Conservation (phyloP, 2,329 filamentous ascomycete species). For the Diaporthe eres region DNA sequence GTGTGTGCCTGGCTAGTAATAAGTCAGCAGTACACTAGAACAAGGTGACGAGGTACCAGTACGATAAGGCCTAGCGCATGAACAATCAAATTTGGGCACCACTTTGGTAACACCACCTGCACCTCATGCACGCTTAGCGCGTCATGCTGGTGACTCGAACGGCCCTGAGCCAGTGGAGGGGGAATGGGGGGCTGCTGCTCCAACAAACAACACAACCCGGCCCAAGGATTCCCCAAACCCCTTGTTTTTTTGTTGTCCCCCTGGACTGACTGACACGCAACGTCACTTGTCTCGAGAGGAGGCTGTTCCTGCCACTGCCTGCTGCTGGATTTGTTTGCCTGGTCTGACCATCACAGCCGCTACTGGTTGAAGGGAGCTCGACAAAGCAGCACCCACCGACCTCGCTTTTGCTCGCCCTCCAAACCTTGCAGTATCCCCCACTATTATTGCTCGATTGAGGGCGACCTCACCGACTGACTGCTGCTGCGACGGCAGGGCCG, state of each 20-base stretch:
- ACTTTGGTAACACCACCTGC: conserved; percentile 13
- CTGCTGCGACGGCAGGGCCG: conserved; percentile 37
- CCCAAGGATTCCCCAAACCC: conserved; percentile 4
- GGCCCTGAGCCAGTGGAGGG: conserved; percentile 9
- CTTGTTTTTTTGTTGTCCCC: conserved; percentile 19
- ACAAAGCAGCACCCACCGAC: conserved; percentile 32
- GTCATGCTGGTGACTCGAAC: conserved; percentile 20
- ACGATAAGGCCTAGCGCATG: neutral
- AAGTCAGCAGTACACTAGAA: neutral
- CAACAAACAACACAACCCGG: conserved; percentile 18
- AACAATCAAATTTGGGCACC: neutral
- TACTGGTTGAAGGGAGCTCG: conserved; percentile 20
- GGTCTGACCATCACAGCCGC: conserved; percentile 17
- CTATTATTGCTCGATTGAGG: conserved; percentile 25
- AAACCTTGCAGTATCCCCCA: conserved; percentile 31
- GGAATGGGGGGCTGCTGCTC: conserved; percentile 10
- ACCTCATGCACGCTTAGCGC: conserved; percentile 14
- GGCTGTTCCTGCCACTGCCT: conserved; percentile 19
- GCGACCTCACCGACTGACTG: conserved; percentile 34
- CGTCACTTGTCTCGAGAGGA: conserved; percentile 24
- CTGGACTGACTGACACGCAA: conserved; percentile 24
- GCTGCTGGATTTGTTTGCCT: conserved; percentile 18
- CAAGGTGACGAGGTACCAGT: neutral
- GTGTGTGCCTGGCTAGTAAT: conserved; percentile 12
- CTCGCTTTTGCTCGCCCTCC: conserved; percentile 31